Evolutionary conservation across 2,329 filamentous ascomycete genomes (phyloP).

Genomic region (Epichloe scottii): DNA sequence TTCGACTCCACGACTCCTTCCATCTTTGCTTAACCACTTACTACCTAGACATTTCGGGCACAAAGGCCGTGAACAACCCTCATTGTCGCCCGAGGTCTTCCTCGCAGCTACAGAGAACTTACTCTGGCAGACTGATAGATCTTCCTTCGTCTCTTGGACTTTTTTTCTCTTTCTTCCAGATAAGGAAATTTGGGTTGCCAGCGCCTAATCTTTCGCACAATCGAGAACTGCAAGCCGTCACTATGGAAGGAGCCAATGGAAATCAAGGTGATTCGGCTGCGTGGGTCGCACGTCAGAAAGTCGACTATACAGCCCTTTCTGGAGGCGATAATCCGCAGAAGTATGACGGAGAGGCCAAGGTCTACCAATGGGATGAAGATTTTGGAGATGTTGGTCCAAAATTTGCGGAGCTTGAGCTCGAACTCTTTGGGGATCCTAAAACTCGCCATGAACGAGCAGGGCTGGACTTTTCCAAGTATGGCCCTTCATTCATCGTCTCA

Average conservation of each 20-base stretch:
- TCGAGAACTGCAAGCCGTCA: not conserved
- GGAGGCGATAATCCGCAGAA: conserved; percentile 10
- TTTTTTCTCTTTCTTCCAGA: not conserved
- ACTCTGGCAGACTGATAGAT: too few species aligned
- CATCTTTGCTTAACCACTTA: too few species aligned
- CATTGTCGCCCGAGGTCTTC: too few species aligned
- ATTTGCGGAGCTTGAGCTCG: conserved; percentile 55
- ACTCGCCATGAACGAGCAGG: conserved; percentile 39
- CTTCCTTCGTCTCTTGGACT: not conserved
- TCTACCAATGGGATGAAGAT: conserved; percentile 79
- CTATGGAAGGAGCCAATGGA: not conserved
- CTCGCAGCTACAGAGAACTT: too few species aligned
- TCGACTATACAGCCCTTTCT: conserved; percentile 32
- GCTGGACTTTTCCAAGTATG: conserved; percentile 51
- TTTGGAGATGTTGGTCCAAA: conserved; percentile 73
- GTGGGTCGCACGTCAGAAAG: conserved; percentile 34
- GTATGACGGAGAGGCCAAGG: conserved; percentile 43
- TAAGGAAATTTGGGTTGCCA: too few species aligned
- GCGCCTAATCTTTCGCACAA: too few species aligned
- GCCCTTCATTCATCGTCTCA: conserved; percentile 7
- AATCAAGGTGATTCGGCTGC: not conserved
- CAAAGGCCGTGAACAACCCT: too few species aligned
- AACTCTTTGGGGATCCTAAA: conserved; percentile 55
- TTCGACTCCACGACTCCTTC: too few species aligned
- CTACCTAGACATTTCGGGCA: too few species aligned